Base-by-base conservation (phyloP, 75 land plant genomes). In the Larix kaempferi region DNA sequence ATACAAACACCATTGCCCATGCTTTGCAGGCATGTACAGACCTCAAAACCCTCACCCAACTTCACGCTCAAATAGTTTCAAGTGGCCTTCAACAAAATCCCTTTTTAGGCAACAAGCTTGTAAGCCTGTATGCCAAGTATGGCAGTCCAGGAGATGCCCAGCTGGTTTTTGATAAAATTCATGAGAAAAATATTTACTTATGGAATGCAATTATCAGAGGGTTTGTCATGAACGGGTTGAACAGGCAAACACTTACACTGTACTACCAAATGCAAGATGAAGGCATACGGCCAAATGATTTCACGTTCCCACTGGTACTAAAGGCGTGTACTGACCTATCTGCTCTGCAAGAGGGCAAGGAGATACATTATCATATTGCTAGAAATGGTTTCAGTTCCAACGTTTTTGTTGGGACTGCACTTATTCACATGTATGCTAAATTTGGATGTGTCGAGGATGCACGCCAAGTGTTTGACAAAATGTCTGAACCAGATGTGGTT, bases 161-260 rank as follows among this genome's bases (percentile, higher is more conserved):
- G 17, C 39, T 13, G 3, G 82, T 86, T 8, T 88, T 91, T 57
- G 83, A 83, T 60, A 44, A 26, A 8, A 71, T 86, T 16, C 10
- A 11, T 15, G 61, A 27, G 52, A 81, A 59, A 61, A 77, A 82
- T 56, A 54, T 86, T 64, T 86, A 77, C 67, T 81, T 71, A 57
- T 88, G 91, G 91, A 88, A 91, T 81, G 88, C 88, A 17, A 12
- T 88, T 23, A 82, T 91, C 60, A 84, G 84, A 52, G 86, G 76
- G 37, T 86, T 65, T 44, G 27, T 80, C 3, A 66, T 67, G 75
- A 88, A 86, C 74, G 86, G 79, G 71, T 26, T 80, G 37, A 79
- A 59, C 64, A 77, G 69, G 5, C 84, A 86, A 33, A 84, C 86
- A 0, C 41, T 91, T 15, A 21, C 1, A 13, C 21, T 82, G 69